Percentiles rank a stretch among this genome's conserved stretches.
Evolutionary conservation across 108 stramenopile species (phyloP).

Genomic region (Schizochytrium sp.): DNA sequence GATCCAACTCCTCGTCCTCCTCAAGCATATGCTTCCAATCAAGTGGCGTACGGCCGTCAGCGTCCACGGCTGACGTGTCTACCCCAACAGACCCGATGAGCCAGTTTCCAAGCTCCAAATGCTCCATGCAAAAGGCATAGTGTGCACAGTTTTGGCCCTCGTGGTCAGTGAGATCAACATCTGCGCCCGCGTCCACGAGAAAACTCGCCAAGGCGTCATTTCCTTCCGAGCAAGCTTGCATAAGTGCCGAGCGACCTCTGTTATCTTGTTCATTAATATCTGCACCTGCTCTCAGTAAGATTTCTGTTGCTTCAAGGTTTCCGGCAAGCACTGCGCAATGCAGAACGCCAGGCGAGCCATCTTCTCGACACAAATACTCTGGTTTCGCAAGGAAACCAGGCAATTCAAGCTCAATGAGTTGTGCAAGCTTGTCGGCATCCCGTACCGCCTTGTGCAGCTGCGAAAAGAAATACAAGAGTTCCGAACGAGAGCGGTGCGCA

Average conservation of each 20-base stretch:
- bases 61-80: conserved; percentile 13
- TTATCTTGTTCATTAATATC: conserved; percentile 5
- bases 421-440: not conserved
- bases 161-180: not conserved
- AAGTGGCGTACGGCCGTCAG: not conserved
- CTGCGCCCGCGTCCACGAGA: not conserved
- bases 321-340: not conserved
- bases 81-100: not conserved
- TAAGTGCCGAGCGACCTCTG: not conserved
- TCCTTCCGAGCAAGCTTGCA: conserved; percentile 8
- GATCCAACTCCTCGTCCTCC: not conserved
- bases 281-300: not conserved
- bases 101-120: conserved; percentile 10
- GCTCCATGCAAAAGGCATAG: not conserved
- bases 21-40: not conserved
- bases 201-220: not conserved
- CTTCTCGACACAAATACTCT: not conserved
- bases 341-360: not conserved
- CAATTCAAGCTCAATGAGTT: not conserved
- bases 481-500: not conserved
- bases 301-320: not conserved
- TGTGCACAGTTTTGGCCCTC: conserved; percentile 14
- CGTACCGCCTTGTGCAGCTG: conserved; percentile 5
- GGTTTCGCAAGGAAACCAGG: not conserved
- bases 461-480: not conserved